Evolutionary conservation across 2,329 filamentous ascomycete species (phyloP).

Genomic region (Alternaria sp.): DNA sequence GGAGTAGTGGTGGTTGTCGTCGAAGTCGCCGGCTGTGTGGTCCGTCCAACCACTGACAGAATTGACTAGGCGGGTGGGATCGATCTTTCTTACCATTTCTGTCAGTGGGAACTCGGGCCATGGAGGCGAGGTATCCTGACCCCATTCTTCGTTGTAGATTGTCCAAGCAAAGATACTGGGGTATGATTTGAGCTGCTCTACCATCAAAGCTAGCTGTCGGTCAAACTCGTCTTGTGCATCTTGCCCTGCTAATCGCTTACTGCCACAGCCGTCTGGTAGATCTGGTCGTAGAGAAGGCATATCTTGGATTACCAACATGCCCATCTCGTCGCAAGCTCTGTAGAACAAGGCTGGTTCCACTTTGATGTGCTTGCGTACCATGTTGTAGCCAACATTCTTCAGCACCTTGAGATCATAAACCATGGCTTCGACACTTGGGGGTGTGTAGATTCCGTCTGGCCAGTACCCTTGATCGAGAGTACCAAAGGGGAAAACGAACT

Average conservation of each 20-base stretch:
- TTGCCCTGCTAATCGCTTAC: slow-evolving; percentile 29
- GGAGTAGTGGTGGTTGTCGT: slow-evolving; percentile 75
- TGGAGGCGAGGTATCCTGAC: slow-evolving; percentile 48
- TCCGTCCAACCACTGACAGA: slow-evolving; percentile 71
- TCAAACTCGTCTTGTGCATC: slow-evolving; percentile 68
- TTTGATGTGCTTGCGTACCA: slow-evolving; percentile 76
- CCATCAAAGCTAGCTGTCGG: slow-evolving; percentile 66
- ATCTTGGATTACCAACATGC: slow-evolving; percentile 72
- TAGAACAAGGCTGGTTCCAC: slow-evolving; percentile 72
- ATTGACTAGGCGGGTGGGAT: slow-evolving; percentile 70
- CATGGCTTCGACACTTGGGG: slow-evolving; percentile 72
- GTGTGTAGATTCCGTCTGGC: slow-evolving; percentile 72
- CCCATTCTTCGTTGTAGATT: slow-evolving; percentile 78
- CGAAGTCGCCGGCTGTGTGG: slow-evolving; percentile 70
- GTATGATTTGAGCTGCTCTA: slow-evolving; percentile 69
- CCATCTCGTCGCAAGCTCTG: slow-evolving; percentile 69
- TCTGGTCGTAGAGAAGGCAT: slow-evolving; percentile 66
- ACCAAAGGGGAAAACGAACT: slow-evolving; percentile 71
- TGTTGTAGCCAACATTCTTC: slow-evolving; percentile 73
- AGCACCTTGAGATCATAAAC: slow-evolving; percentile 68
- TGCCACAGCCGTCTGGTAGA: slow-evolving; percentile 16
- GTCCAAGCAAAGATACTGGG: slow-evolving; percentile 71
- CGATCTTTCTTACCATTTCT: slow-evolving; percentile 61
- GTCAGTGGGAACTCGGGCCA: slow-evolving; percentile 66
- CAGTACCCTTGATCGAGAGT: slow-evolving; percentile 75